phyloP scores from a whole-genome alignment of 345 rosid genomes.

The Eucalyptus lansdowneana region DNA sequence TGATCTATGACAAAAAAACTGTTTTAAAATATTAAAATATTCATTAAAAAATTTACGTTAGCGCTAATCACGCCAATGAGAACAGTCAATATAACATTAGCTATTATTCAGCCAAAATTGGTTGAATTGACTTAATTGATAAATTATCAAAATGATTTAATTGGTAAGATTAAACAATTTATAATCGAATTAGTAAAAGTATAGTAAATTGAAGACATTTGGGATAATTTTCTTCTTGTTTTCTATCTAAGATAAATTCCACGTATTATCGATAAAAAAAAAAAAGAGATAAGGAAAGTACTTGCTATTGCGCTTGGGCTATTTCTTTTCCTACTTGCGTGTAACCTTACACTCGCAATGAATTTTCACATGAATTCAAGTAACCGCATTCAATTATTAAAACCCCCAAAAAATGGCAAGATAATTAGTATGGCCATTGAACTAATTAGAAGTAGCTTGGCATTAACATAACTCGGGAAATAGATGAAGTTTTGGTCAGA shows the following conservation, averaged over 20 bases:
- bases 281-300: background rate
- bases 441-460: background rate
- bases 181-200: no score
- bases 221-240: no score
- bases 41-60: no score
- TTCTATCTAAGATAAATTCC: background rate
- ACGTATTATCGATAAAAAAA: background rate
- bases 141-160: no score
- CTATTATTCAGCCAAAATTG: background rate
- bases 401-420: background rate
- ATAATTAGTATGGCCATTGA: background rate
- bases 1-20: no score
- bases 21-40: no score
- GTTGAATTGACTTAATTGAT: background rate
- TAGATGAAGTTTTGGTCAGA: background rate
- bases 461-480: background rate
- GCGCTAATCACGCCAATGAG: background rate
- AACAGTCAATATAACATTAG: no score
- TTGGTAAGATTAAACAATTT: accelerated
- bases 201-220: no score
- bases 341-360: background rate
- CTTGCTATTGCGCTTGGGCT: background rate
- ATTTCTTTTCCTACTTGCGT: background rate
- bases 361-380: background rate
- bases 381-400: background rate